phyloP scores from a whole-genome alignment of 495 filamentous ascomycete genomes.

The Oidiodendron maius region DNA sequence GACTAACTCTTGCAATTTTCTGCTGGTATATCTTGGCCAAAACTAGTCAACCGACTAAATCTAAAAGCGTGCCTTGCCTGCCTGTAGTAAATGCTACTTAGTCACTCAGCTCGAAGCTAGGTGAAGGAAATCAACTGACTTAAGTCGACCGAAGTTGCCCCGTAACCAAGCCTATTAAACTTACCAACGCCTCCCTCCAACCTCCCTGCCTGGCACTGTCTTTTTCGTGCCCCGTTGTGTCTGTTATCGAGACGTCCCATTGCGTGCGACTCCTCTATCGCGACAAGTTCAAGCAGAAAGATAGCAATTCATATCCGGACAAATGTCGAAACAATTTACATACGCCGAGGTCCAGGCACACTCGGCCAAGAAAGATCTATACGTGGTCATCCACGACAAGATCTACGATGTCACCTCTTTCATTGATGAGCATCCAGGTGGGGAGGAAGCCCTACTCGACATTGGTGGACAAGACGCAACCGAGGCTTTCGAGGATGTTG shows the following conservation, averaged over 20 bases:
- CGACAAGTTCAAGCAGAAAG: background rate
- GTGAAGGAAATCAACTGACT: background rate
- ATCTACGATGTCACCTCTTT: constrained; percentile 87
- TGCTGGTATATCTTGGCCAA: background rate
- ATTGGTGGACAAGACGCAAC: constrained; percentile 95
- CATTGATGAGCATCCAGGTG: constrained; percentile 97
- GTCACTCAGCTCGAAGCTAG: background rate
- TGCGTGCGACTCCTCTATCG: background rate
- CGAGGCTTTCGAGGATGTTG: constrained; percentile 98
- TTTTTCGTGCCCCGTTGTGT: too few relatives aligned
- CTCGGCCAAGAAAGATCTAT: constrained; percentile 93
- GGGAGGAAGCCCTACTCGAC: constrained; percentile 96
- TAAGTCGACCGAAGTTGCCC: background rate
- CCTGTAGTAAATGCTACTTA: too few relatives aligned
- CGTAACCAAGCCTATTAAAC: too few relatives aligned
- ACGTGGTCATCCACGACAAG: constrained; percentile 89
- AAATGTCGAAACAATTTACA: constrained; percentile 72
- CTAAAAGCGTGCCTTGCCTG: too few relatives aligned
- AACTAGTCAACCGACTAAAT: background rate
- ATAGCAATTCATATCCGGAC: too few relatives aligned
- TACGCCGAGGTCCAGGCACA: constrained; percentile 81
- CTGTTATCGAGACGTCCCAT: too few relatives aligned
- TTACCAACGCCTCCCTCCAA: background rate
- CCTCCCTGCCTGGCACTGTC: too few relatives aligned
- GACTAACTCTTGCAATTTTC: background rate